Conservation (phyloP, 2,329 filamentous ascomycete genomes). For the Cladobotryum protrusum region DNA sequence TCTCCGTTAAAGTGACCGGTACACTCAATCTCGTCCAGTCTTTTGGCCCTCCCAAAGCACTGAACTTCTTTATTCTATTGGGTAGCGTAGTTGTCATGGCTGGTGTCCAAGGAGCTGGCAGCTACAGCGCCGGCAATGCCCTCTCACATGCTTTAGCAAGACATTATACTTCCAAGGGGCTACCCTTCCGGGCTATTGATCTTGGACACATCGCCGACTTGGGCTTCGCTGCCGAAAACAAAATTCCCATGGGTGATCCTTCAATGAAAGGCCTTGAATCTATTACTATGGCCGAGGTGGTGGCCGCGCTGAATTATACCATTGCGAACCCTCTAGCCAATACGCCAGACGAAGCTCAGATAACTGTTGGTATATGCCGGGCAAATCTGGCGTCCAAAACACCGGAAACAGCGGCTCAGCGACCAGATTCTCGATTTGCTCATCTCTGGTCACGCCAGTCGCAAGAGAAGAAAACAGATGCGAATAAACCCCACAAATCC, state of each 20-base stretch:
- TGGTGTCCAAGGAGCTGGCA: not conserved
- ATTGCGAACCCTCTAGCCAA: too few relatives aligned
- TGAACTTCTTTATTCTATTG: conserved; percentile 9
- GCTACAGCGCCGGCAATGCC: conserved; percentile 1
- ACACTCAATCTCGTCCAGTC: not conserved
- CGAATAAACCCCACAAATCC: too few relatives aligned
- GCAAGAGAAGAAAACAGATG: too few relatives aligned
- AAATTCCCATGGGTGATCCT: not conserved
- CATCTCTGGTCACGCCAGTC: too few relatives aligned
- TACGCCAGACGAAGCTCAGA: too few relatives aligned
- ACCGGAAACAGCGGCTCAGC: too few relatives aligned
- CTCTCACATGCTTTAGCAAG: conserved; percentile 7
- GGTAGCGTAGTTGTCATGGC: not conserved
- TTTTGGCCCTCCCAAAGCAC: not conserved
- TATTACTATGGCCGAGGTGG: too few relatives aligned
- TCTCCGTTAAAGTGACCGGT: not conserved
- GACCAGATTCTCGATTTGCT: too few relatives aligned
- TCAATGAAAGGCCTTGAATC: not conserved
- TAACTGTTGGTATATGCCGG: too few relatives aligned
- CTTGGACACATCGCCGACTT: not conserved
- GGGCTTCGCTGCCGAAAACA: not conserved
- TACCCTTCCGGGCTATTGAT: conserved; percentile 5
- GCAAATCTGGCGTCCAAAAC: too few relatives aligned
- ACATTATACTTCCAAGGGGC: not conserved
- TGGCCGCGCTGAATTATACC: too few relatives aligned